Evolutionary conservation across 75 land plant species (phyloP), one percentile per base, ranked within the genome.

Genomic region (Ceratopteris richardii): DNA sequence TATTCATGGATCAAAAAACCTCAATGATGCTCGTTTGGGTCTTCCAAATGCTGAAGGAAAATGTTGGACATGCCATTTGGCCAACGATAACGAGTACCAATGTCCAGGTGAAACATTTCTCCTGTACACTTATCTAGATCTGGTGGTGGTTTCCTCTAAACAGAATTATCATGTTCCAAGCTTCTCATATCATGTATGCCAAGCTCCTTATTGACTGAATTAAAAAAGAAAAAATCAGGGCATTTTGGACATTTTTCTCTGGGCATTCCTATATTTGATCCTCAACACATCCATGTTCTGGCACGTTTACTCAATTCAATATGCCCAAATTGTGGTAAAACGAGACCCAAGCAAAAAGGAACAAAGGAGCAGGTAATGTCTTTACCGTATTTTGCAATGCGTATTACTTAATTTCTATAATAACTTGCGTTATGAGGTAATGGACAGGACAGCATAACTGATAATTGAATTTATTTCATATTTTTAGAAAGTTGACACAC

Each of bases 181-280:
- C 9, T 33, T 33, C 37, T 33, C 3, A 33, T 33, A 4, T 33
- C 9, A 9, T 33, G n/a, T n/a, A n/a, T 31, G 56, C 50, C 56
- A 56, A 51, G 40, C 29, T 3, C n/a, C 25, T 31, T 2, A 0
- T 21, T 40, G 37, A 22, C n/a, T n/a, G n/a, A n/a, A n/a, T 33
- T 3, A 33, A 33, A 4, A 61, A 47, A 13, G 30, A n/a, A 16
- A 5, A 18, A 22, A 10, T 24, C 52, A 71, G 73, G 73, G 3
- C 73, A 71, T 58, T 64, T 64, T 41, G 69, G 71, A 6, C 73
- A 64, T 29, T 51, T 71, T 21, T 25, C 40, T 14, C 73, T 71
- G 18, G 2, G 54, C 0, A 41, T 44, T 20, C 54, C 69, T 9
- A 61, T 71, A 10, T 71, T 60, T 19, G 61, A 71, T 47, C 73